Evolutionary conservation across 805 yeast species (phyloP), one percentile per base, ranked within the genome.

Genomic region (Teunomyces aglyptinius): DNA sequence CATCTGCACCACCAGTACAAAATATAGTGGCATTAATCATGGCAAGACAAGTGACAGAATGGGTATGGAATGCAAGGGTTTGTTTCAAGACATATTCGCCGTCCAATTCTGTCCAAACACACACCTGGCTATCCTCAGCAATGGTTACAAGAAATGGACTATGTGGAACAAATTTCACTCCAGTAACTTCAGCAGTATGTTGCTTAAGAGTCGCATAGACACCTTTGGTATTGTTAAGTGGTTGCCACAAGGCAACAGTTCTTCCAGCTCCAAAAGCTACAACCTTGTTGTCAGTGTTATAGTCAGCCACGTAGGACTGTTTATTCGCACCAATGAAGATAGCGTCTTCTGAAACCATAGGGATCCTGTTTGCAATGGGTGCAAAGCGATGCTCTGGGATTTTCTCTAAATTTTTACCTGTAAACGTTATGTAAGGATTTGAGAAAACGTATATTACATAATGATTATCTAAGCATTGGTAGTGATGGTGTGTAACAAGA

Each of bases 231-330:
- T 59, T 43, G 24, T 69, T 68, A 15, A 78, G 59, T 1, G 91
- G 87, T n/a, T 77, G 67, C 83, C 89, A 86, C 32, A 88, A 61
- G 0, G 92, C 89, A 42, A 87, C 69, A 13, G 79, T 75, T 36
- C 70, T 74, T 1, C 81, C 79, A 0, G 94, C 89, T 6, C 91
- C 96, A 61, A 74, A 88, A 0, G 94, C 95, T 5, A 86, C 73
- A 4, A 77, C 46, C 18, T 68, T 57, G 8, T 56, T 54, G 1
- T 46, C 44, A 0, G 58, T 45, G 48, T 75, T 70, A 52, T 75
- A 77, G 55, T 82, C 90, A 19, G 83, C 75, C 5, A 77, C 80
- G 49, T 76, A 79, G 4, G 81, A 68, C 55, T 84, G 89, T 49
- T 76, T 78, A 60, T 86, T 87, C 29, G 89, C 89, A 12, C 95